Evolutionary conservation across 352 stramenopile genomes (phyloP), one percentile per base, ranked within the genome.

Genomic region (Pythium grandisporangium): DNA sequence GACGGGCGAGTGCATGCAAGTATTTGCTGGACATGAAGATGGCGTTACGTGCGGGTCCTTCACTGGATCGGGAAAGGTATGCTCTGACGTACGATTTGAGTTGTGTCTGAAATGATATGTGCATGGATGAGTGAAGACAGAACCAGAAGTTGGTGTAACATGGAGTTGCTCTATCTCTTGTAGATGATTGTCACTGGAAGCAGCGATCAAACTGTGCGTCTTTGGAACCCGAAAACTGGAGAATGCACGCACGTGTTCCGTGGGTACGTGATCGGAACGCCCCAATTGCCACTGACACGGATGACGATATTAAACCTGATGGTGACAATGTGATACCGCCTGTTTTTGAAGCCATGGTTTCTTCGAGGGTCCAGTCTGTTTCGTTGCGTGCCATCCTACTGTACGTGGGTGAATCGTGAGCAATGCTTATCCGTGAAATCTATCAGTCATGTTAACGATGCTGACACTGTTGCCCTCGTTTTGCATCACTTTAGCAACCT

Each of bases 11-110:
- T 98, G 95, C 79, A 95, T 99, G 68, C 72, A 98, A 57, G 95
- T 99, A 19, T 98, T 99, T 74, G 93, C 95, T 12, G 95, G 95
- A 35, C 95, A 99, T 55, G 93, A 98, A 58, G 87, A 93, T 19
- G 75, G 78, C 16, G 90, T 99, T 14, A 97, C 87, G 4, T 96
- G 88, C 43, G 94, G 93, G 7, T 72, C 68, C 8, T 98, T 98
- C 61, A 97, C 90, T 4, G 74, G 80, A 30, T 95, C 96, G 43
- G 95, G 95, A 52, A 98, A 98, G 71, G 84, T 85, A 34, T 20
- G 63, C 29, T n/a, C n/a, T n/a, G n/a, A n/a, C n/a, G n/a, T n/a
- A n/a, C 25, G 14, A 50, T 16, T n/a, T 13, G 30, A 4, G n/a
- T n/a, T n/a, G n/a, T n/a, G n/a, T n/a, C n/a, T n/a, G n/a, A n/a